Evolutionary conservation across 805 yeast genomes (phyloP).

Genomic region (Metschnikowia arizonensis): DNA sequence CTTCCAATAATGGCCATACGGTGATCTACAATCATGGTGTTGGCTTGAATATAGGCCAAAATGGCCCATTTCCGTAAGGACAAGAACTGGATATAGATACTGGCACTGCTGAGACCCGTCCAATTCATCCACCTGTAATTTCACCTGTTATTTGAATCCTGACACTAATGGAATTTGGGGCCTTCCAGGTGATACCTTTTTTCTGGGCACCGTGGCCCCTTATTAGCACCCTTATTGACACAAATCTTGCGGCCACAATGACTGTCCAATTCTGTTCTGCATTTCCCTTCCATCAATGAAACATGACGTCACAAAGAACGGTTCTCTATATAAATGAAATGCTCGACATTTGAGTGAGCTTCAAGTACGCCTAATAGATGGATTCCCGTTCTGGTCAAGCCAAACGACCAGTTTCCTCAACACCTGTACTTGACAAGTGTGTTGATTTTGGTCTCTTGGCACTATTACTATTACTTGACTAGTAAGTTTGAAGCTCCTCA

Average conservation of each 20-base stretch:
- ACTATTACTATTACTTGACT: too few species aligned
- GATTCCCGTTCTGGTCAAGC: slow-evolving; percentile 85
- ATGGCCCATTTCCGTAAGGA: slow-evolving; percentile 95
- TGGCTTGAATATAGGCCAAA: slow-evolving; percentile 92
- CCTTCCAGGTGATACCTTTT: slow-evolving; percentile 80
- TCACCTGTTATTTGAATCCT: slow-evolving; percentile 91
- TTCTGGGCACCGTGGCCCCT: too few species aligned
- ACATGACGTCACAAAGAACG: slow-evolving; percentile 91
- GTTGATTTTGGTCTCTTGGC: too few species aligned
- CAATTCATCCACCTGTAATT: slow-evolving; percentile 86
- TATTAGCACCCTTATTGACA: slow-evolving; percentile 80
- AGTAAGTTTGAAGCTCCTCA: too few species aligned
- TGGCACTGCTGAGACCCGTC: slow-evolving; percentile 90
- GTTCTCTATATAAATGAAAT: slow-evolving; percentile 90
- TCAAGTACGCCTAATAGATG: slow-evolving; percentile 88
- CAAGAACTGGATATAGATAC: slow-evolving; percentile 85
- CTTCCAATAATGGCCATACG: slow-evolving; percentile 92
- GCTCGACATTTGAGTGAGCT: slow-evolving; percentile 84
- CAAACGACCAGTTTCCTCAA: slow-evolving; percentile 90
- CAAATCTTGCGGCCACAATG: slow-evolving; percentile 87
- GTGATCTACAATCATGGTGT: slow-evolving; percentile 88
- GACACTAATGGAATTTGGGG: slow-evolving; percentile 96
- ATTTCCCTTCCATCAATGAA: slow-evolving; percentile 78
- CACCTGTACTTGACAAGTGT: slow-evolving; percentile 86
- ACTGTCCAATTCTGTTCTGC: slow-evolving; percentile 94